Percentiles rank a stretch among this genome's conserved stretches.
phyloP scores from a whole-genome alignment of 1,139 yeast species.

The Arxiozyma heterogenica region DNA sequence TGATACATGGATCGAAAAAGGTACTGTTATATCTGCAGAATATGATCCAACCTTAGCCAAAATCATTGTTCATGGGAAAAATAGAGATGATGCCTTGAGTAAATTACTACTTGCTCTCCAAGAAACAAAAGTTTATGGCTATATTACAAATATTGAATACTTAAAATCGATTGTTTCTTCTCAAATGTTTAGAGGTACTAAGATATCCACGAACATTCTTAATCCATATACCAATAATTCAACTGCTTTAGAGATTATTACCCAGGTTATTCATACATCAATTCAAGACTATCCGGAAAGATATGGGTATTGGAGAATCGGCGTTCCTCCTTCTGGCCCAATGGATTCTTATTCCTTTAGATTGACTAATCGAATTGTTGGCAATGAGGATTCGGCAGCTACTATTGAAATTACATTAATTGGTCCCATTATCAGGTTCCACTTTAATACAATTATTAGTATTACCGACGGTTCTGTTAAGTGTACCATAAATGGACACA shows the following conservation, averaged over 20 bases:
- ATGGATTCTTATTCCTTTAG: constrained; percentile 92
- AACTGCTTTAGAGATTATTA: constrained; percentile 69
- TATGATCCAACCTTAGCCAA: constrained; percentile 96
- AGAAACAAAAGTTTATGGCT: constrained; percentile 82
- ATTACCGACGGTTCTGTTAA: constrained; percentile 77
- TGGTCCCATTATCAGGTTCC: constrained; percentile 83
- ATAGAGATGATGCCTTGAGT: constrained; percentile 71
- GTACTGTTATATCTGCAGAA: constrained; percentile 84
- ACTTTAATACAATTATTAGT: constrained; percentile 65
- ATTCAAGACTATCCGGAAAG: constrained; percentile 97
- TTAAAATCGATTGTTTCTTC: constrained; percentile 78
- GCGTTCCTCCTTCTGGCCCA: constrained; percentile 98
- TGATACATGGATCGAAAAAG: constrained; percentile 89
- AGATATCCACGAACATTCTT: constrained; percentile 77
- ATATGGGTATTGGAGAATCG: constrained; percentile 78
- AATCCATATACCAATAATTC: constrained; percentile 78
- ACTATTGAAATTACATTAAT: constrained; percentile 81
- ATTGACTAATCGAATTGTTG: constrained; percentile 81
- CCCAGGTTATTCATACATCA: constrained; percentile 91
- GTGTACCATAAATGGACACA: constrained; percentile 53
- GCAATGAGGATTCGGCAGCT: constrained; percentile 72
- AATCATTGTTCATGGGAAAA: constrained; percentile 86
- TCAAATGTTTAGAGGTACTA: constrained; percentile 70
- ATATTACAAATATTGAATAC: constrained; percentile 83
- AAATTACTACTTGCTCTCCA: constrained; percentile 72